Conservation (phyloP, 2,329 filamentous ascomycete species). For the Fusarium tuaranense region DNA sequence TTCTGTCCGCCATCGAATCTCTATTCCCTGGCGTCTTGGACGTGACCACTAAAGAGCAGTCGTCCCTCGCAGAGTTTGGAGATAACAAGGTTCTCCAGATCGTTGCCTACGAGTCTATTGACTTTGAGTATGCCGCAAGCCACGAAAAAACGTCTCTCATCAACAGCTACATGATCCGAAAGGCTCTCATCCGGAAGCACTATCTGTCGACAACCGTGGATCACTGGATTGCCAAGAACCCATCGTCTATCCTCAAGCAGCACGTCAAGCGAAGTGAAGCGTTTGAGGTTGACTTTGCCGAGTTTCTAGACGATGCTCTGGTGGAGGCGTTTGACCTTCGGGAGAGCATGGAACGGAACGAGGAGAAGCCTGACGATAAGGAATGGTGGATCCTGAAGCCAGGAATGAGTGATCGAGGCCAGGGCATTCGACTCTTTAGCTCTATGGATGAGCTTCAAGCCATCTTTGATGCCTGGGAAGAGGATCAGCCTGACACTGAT, state of each 20-base stretch:
- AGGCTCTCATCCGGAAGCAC: constrained; percentile 96
- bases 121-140: constrained; percentile 80
- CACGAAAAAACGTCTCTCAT: constrained; percentile 73
- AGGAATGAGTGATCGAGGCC: constrained; percentile 95
- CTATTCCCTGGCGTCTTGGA: constrained; percentile 69
- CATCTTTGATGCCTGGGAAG: constrained; percentile 95
- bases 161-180: constrained; percentile 95
- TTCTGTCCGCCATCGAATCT: constrained; percentile 76
- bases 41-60: constrained; percentile 61
- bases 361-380: constrained; percentile 52
- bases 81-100: constrained; percentile 77
- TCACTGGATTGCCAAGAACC: constrained; percentile 88
- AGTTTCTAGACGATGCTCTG: constrained; percentile 94
- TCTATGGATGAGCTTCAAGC: constrained; percentile 84
- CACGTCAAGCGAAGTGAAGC: constrained; percentile 84
- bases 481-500: constrained; percentile 71
- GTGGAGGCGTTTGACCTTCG: constrained; percentile 90
- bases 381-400: constrained; percentile 99
- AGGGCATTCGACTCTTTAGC: constrained; percentile 91
- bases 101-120: constrained; percentile 85
- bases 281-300: constrained; percentile 96
- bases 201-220: constrained; percentile 87
- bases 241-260: constrained; percentile 72
- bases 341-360: constrained; percentile 80
- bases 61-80: constrained; percentile 50